phyloP scores from a whole-genome alignment of 2,329 filamentous ascomycete species.

The Trichophyton verrucosum region DNA sequence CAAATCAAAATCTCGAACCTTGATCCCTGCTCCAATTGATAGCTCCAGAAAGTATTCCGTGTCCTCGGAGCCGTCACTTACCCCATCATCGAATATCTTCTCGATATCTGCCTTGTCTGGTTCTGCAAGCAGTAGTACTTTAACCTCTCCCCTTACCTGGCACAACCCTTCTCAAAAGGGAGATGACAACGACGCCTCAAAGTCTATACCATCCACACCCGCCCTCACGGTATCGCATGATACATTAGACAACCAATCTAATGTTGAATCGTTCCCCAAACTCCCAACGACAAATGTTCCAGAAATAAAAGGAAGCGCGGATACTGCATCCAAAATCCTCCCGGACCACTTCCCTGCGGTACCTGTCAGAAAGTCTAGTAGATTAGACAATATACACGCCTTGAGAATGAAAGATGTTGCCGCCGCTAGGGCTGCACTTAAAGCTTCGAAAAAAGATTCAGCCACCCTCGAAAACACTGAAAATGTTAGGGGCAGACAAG shows the following conservation, averaged over 20 bases:
- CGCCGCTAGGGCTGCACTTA: slow-evolving; percentile 16
- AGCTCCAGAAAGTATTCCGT: slow-evolving; percentile 3
- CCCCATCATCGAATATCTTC: not conserved
- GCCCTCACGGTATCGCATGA: not conserved
- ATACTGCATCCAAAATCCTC: not conserved
- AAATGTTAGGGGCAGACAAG: not conserved
- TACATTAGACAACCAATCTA: not conserved
- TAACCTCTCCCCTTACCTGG: slow-evolving; percentile 4
- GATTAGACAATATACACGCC: slow-evolving; percentile 14
- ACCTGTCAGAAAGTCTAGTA: not conserved
- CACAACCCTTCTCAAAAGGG: not conserved
- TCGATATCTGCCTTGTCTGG: not conserved
- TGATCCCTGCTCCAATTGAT: not conserved
- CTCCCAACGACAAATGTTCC: not conserved
- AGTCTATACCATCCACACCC: not conserved
- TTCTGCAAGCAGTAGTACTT: not conserved
- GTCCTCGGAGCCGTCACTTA: not conserved
- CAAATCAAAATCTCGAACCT: not conserved
- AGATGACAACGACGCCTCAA: not conserved
- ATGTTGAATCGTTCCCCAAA: not conserved
- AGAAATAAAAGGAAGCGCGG: not conserved
- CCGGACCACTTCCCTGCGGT: not conserved
- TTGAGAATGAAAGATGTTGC: slow-evolving; percentile 21
- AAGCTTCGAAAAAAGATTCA: slow-evolving; percentile 6
- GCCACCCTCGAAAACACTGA: not conserved